phyloP scores from a whole-genome alignment of 2,329 filamentous ascomycete genomes.

The Sporothrix variecibatus region DNA sequence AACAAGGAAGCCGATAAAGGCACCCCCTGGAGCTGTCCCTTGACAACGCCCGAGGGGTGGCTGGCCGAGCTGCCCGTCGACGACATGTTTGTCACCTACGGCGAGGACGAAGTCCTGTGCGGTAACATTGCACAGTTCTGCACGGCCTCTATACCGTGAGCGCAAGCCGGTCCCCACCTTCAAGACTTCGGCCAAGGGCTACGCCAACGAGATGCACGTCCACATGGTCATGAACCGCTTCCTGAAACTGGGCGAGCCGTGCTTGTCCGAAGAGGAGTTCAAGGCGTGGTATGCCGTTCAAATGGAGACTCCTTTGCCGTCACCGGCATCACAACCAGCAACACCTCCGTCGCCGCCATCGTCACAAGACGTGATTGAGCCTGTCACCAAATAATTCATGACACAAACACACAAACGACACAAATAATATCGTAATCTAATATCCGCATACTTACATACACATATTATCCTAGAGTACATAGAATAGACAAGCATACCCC shows the following conservation, averaged over 20 bases:
- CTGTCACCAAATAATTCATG: neutral
- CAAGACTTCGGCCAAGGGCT: neutral
- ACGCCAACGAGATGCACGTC: conserved; percentile 20
- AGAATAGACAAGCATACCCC: neutral
- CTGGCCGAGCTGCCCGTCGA: conserved; percentile 21
- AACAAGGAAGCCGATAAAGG: neutral
- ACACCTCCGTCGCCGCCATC: neutral
- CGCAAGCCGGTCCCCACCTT: neutral
- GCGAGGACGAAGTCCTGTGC: conserved; percentile 19
- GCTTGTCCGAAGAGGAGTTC: conserved; percentile 19
- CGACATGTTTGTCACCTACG: conserved; percentile 23
- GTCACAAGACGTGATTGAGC: neutral
- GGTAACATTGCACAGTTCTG: neutral
- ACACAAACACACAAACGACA: too few species aligned
- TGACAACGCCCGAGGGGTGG: conserved; percentile 15
- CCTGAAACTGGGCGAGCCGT: conserved; percentile 10
- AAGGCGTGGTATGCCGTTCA: conserved; percentile 33
- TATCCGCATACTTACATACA: neutral
- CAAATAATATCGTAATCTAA: neutral
- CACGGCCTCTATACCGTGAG: neutral
- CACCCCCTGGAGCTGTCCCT: conserved; percentile 13
- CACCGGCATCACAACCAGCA: neutral
- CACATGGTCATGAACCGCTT: conserved; percentile 25
- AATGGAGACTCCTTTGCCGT: neutral
- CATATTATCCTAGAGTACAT: neutral